These are phyloP conservation scores for Bidens hawaiensis DNA, from an alignment of 140 eudicot species.

Conservation along the genomic window DNA sequence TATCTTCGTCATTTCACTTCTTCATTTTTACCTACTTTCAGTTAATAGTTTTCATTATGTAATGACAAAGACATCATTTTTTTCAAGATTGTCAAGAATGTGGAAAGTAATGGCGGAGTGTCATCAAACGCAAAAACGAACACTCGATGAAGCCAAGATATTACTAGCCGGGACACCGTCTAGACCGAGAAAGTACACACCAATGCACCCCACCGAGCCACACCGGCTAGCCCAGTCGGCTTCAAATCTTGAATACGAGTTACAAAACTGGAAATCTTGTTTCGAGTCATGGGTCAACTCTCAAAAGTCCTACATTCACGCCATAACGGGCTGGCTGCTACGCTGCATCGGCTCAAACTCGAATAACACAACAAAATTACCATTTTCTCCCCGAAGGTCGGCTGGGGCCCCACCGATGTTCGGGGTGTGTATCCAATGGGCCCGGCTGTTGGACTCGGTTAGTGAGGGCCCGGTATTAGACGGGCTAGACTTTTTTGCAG, in stretches of 20 bases:
- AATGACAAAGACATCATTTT: constrained; percentile 3
- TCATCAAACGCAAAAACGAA: constrained; percentile 82
- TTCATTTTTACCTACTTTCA: neutral
- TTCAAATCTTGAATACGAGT: constrained; percentile 70
- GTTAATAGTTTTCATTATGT: constrained; percentile 2
- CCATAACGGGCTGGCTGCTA: constrained; percentile 80
- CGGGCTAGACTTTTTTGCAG: constrained; percentile 80
- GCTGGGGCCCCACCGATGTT: constrained; percentile 61
- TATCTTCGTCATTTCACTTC: constrained; percentile 24
- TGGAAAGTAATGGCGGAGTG: constrained; percentile 96
- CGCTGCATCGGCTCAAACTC: constrained; percentile 63
- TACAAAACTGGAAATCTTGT: constrained; percentile 79
- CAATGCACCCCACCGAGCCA: constrained; percentile 64
- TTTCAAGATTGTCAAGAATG: constrained; percentile 75
- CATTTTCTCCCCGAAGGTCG: constrained; percentile 82
- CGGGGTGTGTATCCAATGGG: constrained; percentile 80
- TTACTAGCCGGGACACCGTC: constrained; percentile 84
- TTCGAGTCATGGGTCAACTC: constrained; percentile 85
- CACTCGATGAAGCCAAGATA: constrained; percentile 91
- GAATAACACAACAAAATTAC: constrained; percentile 57
- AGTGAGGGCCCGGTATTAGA: constrained; percentile 71
- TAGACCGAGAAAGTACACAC: constrained; percentile 57
- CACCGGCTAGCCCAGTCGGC: constrained; percentile 90
- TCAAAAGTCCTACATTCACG: constrained; percentile 75
- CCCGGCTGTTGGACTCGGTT: constrained; percentile 53